Evolutionary conservation across 2,329 filamentous ascomycete species (phyloP).

Genomic region (Monosporascus sp.): DNA sequence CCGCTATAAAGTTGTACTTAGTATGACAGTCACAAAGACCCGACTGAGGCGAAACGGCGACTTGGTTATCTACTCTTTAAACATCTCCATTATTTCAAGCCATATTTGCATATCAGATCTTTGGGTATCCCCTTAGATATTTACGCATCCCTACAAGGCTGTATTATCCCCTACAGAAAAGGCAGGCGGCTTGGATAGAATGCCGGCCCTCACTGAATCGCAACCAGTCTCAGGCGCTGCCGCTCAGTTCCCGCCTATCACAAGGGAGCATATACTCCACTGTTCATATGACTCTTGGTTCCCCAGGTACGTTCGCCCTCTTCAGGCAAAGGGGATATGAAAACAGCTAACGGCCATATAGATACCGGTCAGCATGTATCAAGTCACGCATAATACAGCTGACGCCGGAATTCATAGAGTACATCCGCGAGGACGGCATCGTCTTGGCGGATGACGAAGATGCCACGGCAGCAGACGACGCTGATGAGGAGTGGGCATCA

Average conservation of each 20-base stretch:
- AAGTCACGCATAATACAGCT: constrained; percentile 83
- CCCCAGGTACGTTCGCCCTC: constrained; percentile 51
- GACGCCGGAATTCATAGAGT: constrained; percentile 69
- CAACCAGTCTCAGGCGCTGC: constrained; percentile 13
- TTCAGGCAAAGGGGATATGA: neutral
- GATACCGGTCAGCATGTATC: constrained; percentile 74
- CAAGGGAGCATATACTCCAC: constrained; percentile 81
- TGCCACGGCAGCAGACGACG: constrained; percentile 41
- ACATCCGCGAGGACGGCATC: constrained; percentile 90
- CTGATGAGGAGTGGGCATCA: constrained; percentile 52
- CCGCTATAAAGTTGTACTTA: constrained; percentile 1
- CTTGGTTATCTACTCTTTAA: neutral
- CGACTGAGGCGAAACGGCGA: neutral
- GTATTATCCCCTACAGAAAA: neutral
- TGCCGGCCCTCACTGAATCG: constrained; percentile 21
- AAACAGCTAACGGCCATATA: constrained; percentile 26
- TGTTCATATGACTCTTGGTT: constrained; percentile 96
- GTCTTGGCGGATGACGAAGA: constrained; percentile 69
- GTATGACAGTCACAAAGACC: too few species aligned
- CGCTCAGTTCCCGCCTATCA: constrained; percentile 69
- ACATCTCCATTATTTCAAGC: neutral
- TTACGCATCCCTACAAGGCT: neutral
- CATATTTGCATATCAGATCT: neutral
- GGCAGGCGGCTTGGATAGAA: constrained; percentile 1
- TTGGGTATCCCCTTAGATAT: neutral